A percentile compares a stretch with the other conserved stretches of the same genome.
Conservation (phyloP, 2,329 filamentous ascomycete genomes). For the Alternaria novae-zelandiae region DNA sequence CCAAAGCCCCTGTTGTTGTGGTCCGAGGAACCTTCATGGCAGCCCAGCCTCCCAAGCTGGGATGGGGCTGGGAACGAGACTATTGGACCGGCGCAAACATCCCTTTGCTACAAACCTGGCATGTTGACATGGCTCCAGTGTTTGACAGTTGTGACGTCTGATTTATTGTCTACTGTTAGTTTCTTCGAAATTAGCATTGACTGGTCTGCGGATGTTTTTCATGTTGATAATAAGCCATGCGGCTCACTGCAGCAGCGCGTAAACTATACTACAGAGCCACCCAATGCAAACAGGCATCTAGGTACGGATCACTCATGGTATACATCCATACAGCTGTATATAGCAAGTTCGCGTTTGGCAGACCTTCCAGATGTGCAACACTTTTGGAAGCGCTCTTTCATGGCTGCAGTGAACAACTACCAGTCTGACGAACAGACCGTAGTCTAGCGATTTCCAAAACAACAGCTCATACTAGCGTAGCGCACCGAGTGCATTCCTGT, state of each 20-base stretch:
- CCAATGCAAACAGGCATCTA: background rate
- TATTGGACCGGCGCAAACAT: slow-evolving; percentile 11
- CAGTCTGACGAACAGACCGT: background rate
- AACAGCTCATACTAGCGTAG: background rate
- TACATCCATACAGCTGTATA: background rate
- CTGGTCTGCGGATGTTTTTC: background rate
- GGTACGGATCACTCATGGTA: background rate
- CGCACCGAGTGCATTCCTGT: background rate
- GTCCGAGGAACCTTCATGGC: slow-evolving; percentile 8
- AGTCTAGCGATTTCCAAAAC: background rate
- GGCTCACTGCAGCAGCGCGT: background rate
- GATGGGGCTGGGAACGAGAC: slow-evolving; percentile 8
- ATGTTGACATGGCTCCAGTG: background rate
- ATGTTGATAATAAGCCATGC: background rate
- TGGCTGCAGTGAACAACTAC: background rate
- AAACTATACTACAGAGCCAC: background rate
- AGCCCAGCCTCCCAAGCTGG: slow-evolving; percentile 1
- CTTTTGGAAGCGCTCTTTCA: background rate
- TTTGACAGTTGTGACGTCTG: slow-evolving; percentile 1
- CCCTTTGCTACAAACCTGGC: slow-evolving; percentile 1
- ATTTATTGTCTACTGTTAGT: background rate
- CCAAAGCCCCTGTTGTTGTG: slow-evolving; percentile 10
- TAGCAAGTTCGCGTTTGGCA: background rate
- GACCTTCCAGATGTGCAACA: background rate
- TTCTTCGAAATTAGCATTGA: background rate